Evolutionary conservation across 1,284 basidiomycete species (phyloP).

Genomic region (Boletus sp.): DNA sequence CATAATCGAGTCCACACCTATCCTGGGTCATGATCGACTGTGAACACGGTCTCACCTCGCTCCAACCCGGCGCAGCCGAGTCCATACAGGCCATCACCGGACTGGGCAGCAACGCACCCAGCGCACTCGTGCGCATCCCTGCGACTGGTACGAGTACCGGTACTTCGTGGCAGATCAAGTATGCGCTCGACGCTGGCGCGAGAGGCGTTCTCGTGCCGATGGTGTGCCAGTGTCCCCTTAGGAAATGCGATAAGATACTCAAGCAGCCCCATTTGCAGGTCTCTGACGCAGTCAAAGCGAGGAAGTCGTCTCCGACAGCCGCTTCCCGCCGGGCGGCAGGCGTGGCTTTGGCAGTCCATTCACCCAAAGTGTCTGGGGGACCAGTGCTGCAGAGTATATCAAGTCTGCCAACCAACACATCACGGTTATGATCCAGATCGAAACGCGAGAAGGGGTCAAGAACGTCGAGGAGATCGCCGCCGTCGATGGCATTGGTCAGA

Average conservation of each 20-base stretch:
- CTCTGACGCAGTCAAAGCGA: constrained; percentile 53
- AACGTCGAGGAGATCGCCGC: constrained; percentile 59
- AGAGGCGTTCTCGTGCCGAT: constrained; percentile 62
- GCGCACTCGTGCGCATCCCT: constrained; percentile 56
- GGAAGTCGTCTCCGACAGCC: constrained; percentile 49
- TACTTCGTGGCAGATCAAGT: constrained; percentile 65
- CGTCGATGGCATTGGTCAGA: constrained; percentile 60
- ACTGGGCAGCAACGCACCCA: constrained; percentile 41
- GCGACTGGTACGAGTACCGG: constrained; percentile 53
- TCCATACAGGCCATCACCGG: constrained; percentile 49
- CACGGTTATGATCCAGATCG: constrained; percentile 64
- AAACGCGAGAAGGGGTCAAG: constrained; percentile 55
- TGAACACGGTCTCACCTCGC: constrained; percentile 57
- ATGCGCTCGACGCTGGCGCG: constrained; percentile 61
- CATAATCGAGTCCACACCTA: constrained; percentile 50
- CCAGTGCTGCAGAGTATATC: constrained; percentile 51
- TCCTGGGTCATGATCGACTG: constrained; percentile 64
- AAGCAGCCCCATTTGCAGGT: constrained; percentile 36
- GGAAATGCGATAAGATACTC: neutral
- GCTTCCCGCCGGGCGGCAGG: constrained; percentile 54
- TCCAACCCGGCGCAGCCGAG: constrained; percentile 54
- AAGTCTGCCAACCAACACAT: constrained; percentile 52
- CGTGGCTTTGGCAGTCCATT: constrained; percentile 62
- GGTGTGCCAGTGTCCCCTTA: constrained; percentile 14
- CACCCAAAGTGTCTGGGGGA: constrained; percentile 52